These are phyloP conservation scores for Skeletonema potamos DNA, from an alignment of 108 stramenopile species.

Conservation along the genomic window DNA sequence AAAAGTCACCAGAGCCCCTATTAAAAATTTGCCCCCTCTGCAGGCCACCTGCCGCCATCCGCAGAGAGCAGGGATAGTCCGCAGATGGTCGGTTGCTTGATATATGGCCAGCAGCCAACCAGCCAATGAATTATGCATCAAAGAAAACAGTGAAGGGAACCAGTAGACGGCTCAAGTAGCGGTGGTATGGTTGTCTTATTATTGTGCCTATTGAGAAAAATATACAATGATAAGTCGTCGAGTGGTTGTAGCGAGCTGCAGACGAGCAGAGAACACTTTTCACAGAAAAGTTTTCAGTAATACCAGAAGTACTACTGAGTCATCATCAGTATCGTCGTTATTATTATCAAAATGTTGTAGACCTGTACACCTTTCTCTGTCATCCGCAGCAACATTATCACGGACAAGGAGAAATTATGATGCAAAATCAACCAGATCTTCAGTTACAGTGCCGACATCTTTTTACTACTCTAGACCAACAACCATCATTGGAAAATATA, in stretches of 20 bases:
- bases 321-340: not conserved
- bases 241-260: not conserved
- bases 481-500: not conserved
- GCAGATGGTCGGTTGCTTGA: no score
- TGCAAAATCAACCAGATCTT: no score
- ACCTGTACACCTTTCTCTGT: not conserved
- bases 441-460: not conserved
- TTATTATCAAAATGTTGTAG: not conserved
- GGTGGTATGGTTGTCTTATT: no score
- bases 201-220: not conserved
- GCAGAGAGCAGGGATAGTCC: no score
- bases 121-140: no score
- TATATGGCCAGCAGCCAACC: no score
- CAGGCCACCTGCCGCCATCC: no score
- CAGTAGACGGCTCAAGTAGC: no score
- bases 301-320: no score
- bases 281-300: not conserved
- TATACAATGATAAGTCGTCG: not conserved
- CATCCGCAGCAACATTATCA: not conserved
- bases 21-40: no score
- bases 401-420: not conserved
- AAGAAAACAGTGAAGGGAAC: no score
- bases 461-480: not conserved
- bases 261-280: not conserved
- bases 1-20: no score